These are phyloP conservation scores for Penicillium fuscoglaucum DNA, from an alignment of 2,329 filamentous ascomycete species.

Conservation along the genomic window DNA sequence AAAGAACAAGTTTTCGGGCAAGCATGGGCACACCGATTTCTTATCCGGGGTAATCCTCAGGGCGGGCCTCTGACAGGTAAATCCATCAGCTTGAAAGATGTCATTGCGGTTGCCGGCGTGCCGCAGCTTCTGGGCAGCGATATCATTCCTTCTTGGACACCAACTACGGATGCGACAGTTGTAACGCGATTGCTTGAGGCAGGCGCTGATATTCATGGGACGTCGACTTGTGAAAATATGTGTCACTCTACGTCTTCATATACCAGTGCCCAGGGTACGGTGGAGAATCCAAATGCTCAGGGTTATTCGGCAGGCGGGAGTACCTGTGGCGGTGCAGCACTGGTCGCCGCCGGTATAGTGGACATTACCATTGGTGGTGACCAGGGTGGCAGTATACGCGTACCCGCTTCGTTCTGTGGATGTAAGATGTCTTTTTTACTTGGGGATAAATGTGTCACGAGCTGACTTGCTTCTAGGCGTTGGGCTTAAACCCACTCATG, in stretches of 20 bases:
- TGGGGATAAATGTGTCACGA: too few relatives aligned
- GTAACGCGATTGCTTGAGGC: constrained; percentile 54
- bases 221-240: constrained; percentile 56
- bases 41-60: constrained; percentile 41
- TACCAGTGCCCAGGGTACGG: constrained; percentile 30
- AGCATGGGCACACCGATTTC: constrained; percentile 55
- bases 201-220: constrained; percentile 53
- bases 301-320: constrained; percentile 35
- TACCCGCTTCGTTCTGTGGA: constrained; percentile 47
- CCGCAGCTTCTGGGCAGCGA: constrained; percentile 57
- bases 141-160: constrained; percentile 52
- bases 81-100: constrained; percentile 56
- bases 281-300: constrained; percentile 31
- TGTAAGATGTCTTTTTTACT: constrained; percentile 16
- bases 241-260: constrained; percentile 40
- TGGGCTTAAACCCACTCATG: constrained; percentile 55
- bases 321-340: constrained; percentile 31
- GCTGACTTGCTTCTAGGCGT: constrained; percentile 26
- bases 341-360: constrained; percentile 28
- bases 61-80: constrained; percentile 43
- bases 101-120: constrained; percentile 55
- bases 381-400: constrained; percentile 36
- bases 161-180: constrained; percentile 55
- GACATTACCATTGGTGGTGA: constrained; percentile 37
- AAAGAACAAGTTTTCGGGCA: constrained; percentile 50